Conservation (phyloP, 257 asterid species). For the Datura wrightii region DNA sequence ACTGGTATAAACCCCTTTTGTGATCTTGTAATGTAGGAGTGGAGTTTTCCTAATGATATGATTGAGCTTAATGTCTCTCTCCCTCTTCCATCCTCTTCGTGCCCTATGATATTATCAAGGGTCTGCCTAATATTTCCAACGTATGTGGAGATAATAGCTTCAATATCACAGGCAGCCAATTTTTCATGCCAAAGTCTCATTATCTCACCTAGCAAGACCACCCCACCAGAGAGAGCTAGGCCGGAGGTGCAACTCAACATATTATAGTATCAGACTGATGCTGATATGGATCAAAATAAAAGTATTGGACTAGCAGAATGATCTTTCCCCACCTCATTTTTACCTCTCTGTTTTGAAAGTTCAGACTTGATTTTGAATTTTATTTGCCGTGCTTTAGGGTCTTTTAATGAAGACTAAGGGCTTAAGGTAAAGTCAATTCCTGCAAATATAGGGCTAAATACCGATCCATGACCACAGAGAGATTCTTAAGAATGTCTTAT, state of each 20-base stretch:
- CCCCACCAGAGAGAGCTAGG: conserved; percentile 4
- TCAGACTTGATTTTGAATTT: not conserved
- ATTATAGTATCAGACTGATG: conserved; percentile 13
- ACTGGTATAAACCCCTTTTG: too few relatives aligned
- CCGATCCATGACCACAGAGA: not conserved
- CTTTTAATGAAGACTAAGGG: conserved; percentile 24
- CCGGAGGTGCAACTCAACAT: not conserved
- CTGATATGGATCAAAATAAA: not conserved
- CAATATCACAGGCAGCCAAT: not conserved
- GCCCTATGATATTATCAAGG: too few relatives aligned
- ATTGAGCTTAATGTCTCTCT: too few relatives aligned
- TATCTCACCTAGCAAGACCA: conserved; percentile 20
- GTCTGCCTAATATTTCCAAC: too few relatives aligned
- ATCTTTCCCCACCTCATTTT: conserved; percentile 13
- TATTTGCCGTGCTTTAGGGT: conserved; percentile 18
- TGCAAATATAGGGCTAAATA: not conserved
- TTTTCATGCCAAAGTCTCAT: not conserved
- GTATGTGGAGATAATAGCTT: not conserved
- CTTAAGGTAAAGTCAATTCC: conserved; percentile 3
- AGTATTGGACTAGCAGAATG: conserved; percentile 18
- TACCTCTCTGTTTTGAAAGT: not conserved
- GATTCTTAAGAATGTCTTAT: conserved; percentile 22
- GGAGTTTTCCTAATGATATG: too few relatives aligned
- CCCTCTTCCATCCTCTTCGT: too few relatives aligned
- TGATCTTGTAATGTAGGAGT: too few relatives aligned